Evolutionary conservation across 805 yeast genomes (phyloP), one percentile per base, ranked within the genome.

Genomic region (Saccharomycopsis javanensis): DNA sequence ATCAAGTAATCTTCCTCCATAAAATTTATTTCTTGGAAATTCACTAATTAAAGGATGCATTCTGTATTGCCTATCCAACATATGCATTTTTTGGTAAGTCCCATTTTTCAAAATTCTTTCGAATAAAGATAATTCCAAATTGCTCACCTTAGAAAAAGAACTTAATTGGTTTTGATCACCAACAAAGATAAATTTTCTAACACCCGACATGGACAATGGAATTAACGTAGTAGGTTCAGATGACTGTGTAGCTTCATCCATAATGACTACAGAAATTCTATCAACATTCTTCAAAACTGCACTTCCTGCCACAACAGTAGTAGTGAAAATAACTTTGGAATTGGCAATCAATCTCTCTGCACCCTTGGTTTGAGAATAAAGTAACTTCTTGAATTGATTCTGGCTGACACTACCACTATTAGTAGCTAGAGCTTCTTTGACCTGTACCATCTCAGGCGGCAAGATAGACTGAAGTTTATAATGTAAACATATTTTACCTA

Each of bases 191-290:
- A 85, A 81, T 63, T 79, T 82, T 55, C 79, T 79, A 54, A 84
- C 82, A 15, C 86, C 86, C 3, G 81, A 78, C 74, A 84, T 78
- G 5, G 87, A 82, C 59, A 85, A 70, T 10, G 91, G 90, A 57
- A 85, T 85, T 61, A 85, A 72, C 0, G 88, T 81, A 1, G 82
- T 74, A 5, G 89, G 86, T 62, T 85, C 92, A 0, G 88, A 81
- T 0, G 90, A 82, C 63, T 85, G 90, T 0, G 90, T 85, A 3
- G 88, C 79, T 69, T 85, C 91, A 71, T 85, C 91, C 86, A 85
- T 82, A 33, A 85, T 83, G 5, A 85, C 86, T 2, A 82, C 82
- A 1, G 88, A 88, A 61, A 78, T 67, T 61, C 75, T 77, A 38
- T 74, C 72, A 8, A 83, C 71, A 13, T 77, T 72, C 63, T 82